Evolutionary conservation across 768 basidiomycete species (phyloP).

Genomic region (Rhodotorula diobovata): DNA sequence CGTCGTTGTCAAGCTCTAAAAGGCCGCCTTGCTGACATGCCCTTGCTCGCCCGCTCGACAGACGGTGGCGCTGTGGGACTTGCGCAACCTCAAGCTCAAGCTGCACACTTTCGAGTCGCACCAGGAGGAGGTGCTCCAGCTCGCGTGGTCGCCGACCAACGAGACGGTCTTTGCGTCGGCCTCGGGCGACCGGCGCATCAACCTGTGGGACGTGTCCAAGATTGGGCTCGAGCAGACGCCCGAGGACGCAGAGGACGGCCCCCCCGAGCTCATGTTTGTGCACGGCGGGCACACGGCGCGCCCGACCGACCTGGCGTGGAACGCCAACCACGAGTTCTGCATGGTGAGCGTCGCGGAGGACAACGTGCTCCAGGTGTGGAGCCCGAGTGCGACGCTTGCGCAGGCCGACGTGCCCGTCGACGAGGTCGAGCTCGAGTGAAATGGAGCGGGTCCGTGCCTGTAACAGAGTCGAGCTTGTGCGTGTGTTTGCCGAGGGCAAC

Average conservation of each 20-base stretch:
- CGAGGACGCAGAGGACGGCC: constrained; percentile 96
- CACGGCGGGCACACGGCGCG: constrained; percentile 68
- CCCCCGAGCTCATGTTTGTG: constrained; percentile 90
- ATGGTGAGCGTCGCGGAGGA: constrained; percentile 69
- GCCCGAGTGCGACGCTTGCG: constrained; percentile 59
- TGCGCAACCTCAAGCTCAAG: constrained; percentile 62
- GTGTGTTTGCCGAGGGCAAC: too few species aligned
- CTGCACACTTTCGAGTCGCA: constrained; percentile 90
- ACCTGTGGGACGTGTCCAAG: constrained; percentile 86
- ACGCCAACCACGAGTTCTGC: constrained; percentile 53
- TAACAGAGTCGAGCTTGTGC: not conserved
- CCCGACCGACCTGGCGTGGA: constrained; percentile 94
- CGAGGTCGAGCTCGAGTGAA: constrained; percentile 31
- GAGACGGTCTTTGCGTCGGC: constrained; percentile 90
- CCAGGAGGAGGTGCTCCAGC: constrained; percentile 86
- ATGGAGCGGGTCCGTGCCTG: not conserved
- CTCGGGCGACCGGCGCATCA: constrained; percentile 85
- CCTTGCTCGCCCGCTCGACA: constrained; percentile 45
- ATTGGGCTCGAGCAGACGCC: constrained; percentile 96
- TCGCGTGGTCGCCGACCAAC: constrained; percentile 92
- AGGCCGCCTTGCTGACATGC: too few species aligned
- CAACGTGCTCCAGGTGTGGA: constrained; percentile 96
- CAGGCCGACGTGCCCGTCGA: constrained; percentile 21
- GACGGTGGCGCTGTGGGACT: constrained; percentile 86
- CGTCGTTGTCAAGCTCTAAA: not conserved